phyloP scores from a whole-genome alignment of 768 basidiomycete genomes.

The Leccinum obscurum region DNA sequence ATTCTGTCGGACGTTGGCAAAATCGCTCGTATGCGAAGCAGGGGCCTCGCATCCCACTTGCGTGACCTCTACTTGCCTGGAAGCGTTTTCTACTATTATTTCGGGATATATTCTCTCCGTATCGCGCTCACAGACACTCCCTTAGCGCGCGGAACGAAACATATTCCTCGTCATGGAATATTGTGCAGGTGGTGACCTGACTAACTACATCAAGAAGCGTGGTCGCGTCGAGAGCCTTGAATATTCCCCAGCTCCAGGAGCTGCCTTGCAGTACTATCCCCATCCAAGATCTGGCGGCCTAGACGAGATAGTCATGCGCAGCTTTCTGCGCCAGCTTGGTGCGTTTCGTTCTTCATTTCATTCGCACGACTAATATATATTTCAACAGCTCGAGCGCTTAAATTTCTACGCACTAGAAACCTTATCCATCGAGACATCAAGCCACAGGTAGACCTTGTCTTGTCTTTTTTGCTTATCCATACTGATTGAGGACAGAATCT shows the following conservation, averaged over 20 bases:
- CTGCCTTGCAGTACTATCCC: constrained; percentile 79
- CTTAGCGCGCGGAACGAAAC: constrained; percentile 68
- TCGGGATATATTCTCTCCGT: background rate
- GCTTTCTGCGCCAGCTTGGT: constrained; percentile 91
- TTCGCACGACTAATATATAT: constrained; percentile 1
- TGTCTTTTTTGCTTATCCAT: background rate
- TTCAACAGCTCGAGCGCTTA: constrained; percentile 79
- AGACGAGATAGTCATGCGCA: constrained; percentile 86
- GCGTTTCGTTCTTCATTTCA: constrained; percentile 21
- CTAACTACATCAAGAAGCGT: constrained; percentile 97
- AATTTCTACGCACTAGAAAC: constrained; percentile 85
- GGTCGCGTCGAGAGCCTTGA: constrained; percentile 89
- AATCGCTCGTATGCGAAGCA: background rate
- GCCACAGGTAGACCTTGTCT: constrained; percentile 60
- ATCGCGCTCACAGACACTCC: constrained; percentile 10
- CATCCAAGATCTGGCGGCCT: constrained; percentile 91
- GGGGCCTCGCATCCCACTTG: background rate
- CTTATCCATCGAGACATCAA: constrained; percentile 98
- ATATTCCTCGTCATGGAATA: constrained; percentile 98
- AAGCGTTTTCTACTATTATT: background rate
- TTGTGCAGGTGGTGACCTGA: constrained; percentile 94
- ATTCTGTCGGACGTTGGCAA: constrained; percentile 1
- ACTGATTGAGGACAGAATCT: constrained; percentile 64
- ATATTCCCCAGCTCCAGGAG: constrained; percentile 68
- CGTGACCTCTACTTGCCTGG: background rate